phyloP scores from a whole-genome alignment of 768 basidiomycete genomes.

The Boletus tylopilopsis region DNA sequence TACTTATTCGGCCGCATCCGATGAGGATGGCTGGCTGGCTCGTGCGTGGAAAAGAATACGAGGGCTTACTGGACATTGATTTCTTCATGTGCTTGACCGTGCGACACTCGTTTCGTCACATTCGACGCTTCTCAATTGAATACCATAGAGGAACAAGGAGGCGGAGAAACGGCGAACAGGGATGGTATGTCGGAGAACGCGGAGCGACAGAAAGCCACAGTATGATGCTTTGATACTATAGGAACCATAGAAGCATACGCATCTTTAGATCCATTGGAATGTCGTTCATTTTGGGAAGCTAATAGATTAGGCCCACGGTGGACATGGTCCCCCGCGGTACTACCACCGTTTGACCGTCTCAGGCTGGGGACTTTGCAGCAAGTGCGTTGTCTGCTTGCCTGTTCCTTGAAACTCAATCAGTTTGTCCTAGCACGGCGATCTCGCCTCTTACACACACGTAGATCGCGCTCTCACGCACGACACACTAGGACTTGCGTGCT shows the following conservation, averaged over 20 bases:
- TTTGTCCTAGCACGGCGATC: slow-evolving; percentile 28
- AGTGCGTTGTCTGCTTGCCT: no score
- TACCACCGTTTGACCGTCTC: no score
- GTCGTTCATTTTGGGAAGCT: slow-evolving; percentile 7
- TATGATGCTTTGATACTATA: no score
- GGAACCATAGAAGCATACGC: slow-evolving; percentile 30
- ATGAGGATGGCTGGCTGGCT: slow-evolving; percentile 63
- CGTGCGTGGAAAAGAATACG: slow-evolving; percentile 65
- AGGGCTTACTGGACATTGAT: slow-evolving; percentile 68
- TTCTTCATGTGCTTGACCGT: slow-evolving; percentile 47
- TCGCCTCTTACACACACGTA: slow-evolving; percentile 15
- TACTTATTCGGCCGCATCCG: slow-evolving; percentile 50
- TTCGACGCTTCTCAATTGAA: slow-evolving; percentile 30
- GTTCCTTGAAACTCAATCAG: slow-evolving; percentile 18
- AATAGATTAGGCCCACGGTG: slow-evolving; percentile 15
- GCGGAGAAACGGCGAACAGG: slow-evolving; percentile 24
- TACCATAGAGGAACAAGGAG: slow-evolving; percentile 20
- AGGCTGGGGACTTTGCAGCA: no score
- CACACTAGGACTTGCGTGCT: slow-evolving; percentile 14
- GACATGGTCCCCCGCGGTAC: slow-evolving; percentile 21
- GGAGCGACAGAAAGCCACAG: slow-evolving; percentile 46
- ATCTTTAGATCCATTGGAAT: slow-evolving; percentile 17
- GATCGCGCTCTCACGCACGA: slow-evolving; percentile 7
- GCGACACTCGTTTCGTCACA: slow-evolving; percentile 23
- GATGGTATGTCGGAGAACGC: slow-evolving; percentile 37